phyloP scores from a whole-genome alignment of 805 yeast species.

The Diddensiella transvaalensis region DNA sequence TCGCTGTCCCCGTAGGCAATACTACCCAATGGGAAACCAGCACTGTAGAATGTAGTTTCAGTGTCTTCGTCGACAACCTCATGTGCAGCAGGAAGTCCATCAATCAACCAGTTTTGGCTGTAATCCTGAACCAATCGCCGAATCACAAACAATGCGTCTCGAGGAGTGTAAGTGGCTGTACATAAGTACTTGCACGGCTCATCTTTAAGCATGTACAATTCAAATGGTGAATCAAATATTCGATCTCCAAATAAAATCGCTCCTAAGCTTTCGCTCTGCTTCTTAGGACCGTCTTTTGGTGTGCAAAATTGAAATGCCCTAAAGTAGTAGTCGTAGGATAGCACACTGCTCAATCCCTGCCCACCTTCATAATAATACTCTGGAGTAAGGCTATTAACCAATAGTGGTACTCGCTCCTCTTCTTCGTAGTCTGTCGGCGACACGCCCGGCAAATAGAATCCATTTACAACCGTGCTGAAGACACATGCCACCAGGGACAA shows the following conservation, averaged over 20 bases:
- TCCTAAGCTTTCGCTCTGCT: constrained; percentile 87
- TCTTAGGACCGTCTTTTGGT: constrained; percentile 60
- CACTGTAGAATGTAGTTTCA: constrained; percentile 60
- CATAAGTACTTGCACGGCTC: constrained; percentile 69
- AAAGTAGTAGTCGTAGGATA: constrained; percentile 58
- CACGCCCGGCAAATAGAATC: constrained; percentile 88
- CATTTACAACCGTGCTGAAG: neutral
- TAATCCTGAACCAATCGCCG: constrained; percentile 79
- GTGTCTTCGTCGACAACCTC: constrained; percentile 49
- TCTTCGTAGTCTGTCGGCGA: constrained; percentile 85
- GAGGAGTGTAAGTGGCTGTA: constrained; percentile 49
- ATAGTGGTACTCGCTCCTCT: constrained; percentile 68
- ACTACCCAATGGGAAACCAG: constrained; percentile 84
- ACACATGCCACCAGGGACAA: neutral
- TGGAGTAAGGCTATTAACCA: constrained; percentile 90
- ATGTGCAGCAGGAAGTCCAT: constrained; percentile 92
- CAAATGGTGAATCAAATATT: constrained; percentile 87
- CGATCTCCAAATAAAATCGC: constrained; percentile 94
- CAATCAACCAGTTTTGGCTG: constrained; percentile 87
- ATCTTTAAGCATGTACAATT: constrained; percentile 71
- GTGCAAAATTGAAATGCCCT: constrained; percentile 78
- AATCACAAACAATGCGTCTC: constrained; percentile 73
- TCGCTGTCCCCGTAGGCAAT: constrained; percentile 52
- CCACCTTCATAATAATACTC: constrained; percentile 42
- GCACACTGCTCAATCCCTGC: constrained; percentile 28